Evolutionary conservation across 2,329 filamentous ascomycete genomes (phyloP), one percentile per base, ranked within the genome.

Genomic region (Pestalotiopsis sp.): DNA sequence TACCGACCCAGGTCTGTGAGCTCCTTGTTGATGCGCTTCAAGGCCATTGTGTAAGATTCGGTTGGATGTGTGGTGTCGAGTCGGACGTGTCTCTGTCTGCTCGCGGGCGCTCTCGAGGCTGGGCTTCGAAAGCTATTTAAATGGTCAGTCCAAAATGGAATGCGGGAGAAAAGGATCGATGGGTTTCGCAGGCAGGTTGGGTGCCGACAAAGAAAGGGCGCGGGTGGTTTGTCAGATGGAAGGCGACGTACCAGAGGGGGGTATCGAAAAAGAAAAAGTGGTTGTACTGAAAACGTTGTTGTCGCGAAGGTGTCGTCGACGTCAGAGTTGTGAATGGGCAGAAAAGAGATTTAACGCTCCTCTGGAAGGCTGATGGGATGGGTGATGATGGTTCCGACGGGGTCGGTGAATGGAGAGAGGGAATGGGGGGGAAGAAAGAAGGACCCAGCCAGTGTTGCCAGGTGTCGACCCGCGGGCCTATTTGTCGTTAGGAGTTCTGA

Each of bases 11-110:
- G 88, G 82, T 96, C 93, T 83, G 92, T 91, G 81, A 96, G 90
- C 85, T 96, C 93, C 91, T 95, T 96, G 89, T 95, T 95, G 84
- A 96, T 96, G 84, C 93, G 91, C 92, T 96, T 96, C 78, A 96
- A 89, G 84, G 93, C 93, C 93, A 96, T 96, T 79, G 81, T 79
- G 75, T 75, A 52, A n/a, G 17, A n/a, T 65, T 69, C 49, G 62
- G 65, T 67, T 68, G 52, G 63, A 52, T 39, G 65, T 67, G 68
- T 68, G 68, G 65, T 65, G 64, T 64, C 45, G 36, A 59, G 25
- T 64, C 38, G 60, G 67, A 45, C 23, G 66, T 52, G 67, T 67
- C 20, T 72, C 55, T 52, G n/a, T 69, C 68, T 61, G 65, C 68
- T 67, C 62, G 59, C 64, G 59, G 38, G 61, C 65, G 63, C 66